Evolutionary conservation across 345 rosid species (phyloP), one percentile per base, ranked within the genome.

Genomic region (Triadica sebifera): DNA sequence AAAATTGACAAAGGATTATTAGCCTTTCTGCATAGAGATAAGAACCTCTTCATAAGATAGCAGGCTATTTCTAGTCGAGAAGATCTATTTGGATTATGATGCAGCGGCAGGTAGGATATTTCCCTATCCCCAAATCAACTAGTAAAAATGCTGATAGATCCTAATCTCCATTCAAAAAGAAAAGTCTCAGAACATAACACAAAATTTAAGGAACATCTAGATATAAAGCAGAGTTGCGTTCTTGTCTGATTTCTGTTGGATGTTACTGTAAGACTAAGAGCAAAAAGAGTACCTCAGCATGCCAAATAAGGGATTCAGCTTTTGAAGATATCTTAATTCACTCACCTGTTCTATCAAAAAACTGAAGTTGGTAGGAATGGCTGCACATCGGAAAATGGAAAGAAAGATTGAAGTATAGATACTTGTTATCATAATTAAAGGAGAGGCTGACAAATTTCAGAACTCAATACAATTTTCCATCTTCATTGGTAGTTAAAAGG

Each of bases 1-100:
- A 63, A 76, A 79, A 29, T 60, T 34, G 74, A 65, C 55, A 51
- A 29, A 68, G 50, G 6, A 29, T 25, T 34, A 65, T 46, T 34
- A 68, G 24, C 19, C 58, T 39, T 41, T 69, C 24, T 43, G 19
- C 24, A 77, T 38, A 16, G 37, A 80, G 70, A 85, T 61, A 77
- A 45, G 59, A 57, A 94, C 98, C 97, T 94, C 96, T 84, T 94
- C 98, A 78, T 91, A 94, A 78, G 91, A 97, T 78, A 92, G 83
- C 65, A 94, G 78, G 75, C 80, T 83, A 72, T 70, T 65, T 81
- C 77, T 87, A 73, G 80, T 52, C 6, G 83, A 74, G 81, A 87
- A 92, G 39, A 92, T 86, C 24, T 80, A 90, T 67, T 89, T 86
- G 7, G 91, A 81, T 51, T n/a, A 82, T 80, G 68, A 82, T 83